phyloP scores from a whole-genome alignment of 1,139 yeast genomes.

The Meyerozyma sp. region DNA sequence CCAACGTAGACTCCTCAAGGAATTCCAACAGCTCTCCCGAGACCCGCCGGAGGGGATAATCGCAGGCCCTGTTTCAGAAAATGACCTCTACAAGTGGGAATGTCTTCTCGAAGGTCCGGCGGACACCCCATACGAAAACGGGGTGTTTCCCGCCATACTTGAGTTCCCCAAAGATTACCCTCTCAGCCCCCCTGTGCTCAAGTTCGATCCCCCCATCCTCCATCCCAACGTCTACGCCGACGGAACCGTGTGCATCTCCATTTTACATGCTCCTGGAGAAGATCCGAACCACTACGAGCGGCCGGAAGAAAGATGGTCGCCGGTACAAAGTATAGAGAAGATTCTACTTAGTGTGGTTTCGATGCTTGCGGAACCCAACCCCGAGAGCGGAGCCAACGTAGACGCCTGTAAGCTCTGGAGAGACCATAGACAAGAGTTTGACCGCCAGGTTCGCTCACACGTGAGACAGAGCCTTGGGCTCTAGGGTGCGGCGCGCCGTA shows the following conservation, averaged over 20 bases:
- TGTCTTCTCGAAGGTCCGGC: conserved; percentile 89
- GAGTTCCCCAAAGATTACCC: conserved; percentile 92
- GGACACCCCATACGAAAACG: conserved; percentile 92
- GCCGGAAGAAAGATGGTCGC: conserved; percentile 97
- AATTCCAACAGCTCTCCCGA: conserved; percentile 75
- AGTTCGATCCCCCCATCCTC: conserved; percentile 76
- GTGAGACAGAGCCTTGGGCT: conserved; percentile 66
- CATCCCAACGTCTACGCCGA: conserved; percentile 94
- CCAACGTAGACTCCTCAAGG: conserved; percentile 78
- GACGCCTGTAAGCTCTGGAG: conserved; percentile 97
- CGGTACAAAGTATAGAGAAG: conserved; percentile 95
- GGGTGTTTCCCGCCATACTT: conserved; percentile 80
- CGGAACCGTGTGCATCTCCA: conserved; percentile 94
- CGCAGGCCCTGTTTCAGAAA: conserved; percentile 86
- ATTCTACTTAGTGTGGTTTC: conserved; percentile 87
- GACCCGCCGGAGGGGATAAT: conserved; percentile 95
- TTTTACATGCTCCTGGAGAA: conserved; percentile 92
- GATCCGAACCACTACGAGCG: conserved; percentile 94
- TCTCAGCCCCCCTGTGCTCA: conserved; percentile 80
- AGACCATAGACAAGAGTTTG: conserved; percentile 66
- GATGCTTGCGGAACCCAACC: conserved; percentile 95
- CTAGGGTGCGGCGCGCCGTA: neutral
- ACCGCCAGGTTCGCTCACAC: conserved; percentile 57
- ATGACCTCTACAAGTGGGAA: conserved; percentile 83
- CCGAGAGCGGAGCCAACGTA: conserved; percentile 93